These are phyloP conservation scores for Tuber calosporum DNA, from an alignment of 495 filamentous ascomycete genomes.

Conservation along the genomic window DNA sequence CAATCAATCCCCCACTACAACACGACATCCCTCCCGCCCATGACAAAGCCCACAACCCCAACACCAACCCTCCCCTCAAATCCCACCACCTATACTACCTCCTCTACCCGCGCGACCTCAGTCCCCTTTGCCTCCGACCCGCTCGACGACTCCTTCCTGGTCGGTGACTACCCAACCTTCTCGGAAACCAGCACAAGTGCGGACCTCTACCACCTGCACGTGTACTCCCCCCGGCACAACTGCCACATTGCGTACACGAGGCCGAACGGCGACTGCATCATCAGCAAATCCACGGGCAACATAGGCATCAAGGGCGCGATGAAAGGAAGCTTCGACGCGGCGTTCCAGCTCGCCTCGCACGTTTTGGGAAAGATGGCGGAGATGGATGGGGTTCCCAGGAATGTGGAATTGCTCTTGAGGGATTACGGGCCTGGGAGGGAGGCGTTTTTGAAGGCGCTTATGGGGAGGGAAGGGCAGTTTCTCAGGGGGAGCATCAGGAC, in stretches of 20 bases:
- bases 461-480: constrained; percentile 72
- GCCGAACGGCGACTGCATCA: constrained; percentile 66
- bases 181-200: neutral
- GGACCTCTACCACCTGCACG: constrained; percentile 70
- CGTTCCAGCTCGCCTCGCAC: constrained; percentile 76
- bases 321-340: constrained; percentile 81
- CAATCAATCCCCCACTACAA: neutral
- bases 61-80: constrained; percentile 5
- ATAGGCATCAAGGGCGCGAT: constrained; percentile 75
- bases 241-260: constrained; percentile 79
- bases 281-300: constrained; percentile 71
- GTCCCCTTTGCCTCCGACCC: constrained; percentile 8
- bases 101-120: constrained; percentile 1
- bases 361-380: constrained; percentile 72
- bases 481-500: constrained; percentile 62
- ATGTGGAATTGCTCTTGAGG: constrained; percentile 67
- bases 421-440: constrained; percentile 82
- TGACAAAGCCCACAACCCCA: neutral
- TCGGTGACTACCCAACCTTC: constrained; percentile 19
- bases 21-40: neutral
- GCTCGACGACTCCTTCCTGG: constrained; percentile 9
- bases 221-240: constrained; percentile 85
- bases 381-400: constrained; percentile 44
- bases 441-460: constrained; percentile 75
- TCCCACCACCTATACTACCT: constrained; percentile 13